A percentile compares a stretch with the other conserved stretches of the same genome.
phyloP scores from a whole-genome alignment of 225 moss, liverwort and hornwort species.

The Asterella californica region DNA sequence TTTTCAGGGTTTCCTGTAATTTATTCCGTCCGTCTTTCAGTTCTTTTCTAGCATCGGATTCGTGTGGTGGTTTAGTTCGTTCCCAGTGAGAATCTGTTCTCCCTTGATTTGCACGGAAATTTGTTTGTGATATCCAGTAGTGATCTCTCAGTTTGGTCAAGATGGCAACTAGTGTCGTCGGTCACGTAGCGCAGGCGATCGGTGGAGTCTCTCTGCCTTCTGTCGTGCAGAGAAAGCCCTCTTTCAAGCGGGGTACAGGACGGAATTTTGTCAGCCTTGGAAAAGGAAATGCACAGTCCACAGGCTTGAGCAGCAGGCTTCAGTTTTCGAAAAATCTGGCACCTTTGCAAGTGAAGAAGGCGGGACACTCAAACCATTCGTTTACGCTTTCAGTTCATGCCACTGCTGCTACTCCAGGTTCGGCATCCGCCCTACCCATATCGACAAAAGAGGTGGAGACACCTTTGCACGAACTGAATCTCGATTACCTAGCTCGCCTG shows the following conservation, averaged over 20 bases:
- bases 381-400: slow-evolving; percentile 11
- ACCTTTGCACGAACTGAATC: background rate
- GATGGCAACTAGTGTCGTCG: too few relatives aligned
- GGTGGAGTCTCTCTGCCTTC: too few relatives aligned
- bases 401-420: background rate
- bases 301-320: slow-evolving; percentile 1
- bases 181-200: too few relatives aligned
- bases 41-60: too few relatives aligned
- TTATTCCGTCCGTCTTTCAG: too few relatives aligned
- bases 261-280: background rate
- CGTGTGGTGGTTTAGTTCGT: too few relatives aligned
- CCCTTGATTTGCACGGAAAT: too few relatives aligned
- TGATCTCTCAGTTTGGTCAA: too few relatives aligned
- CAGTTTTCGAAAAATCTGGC: slow-evolving; percentile 24
- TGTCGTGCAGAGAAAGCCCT: background rate
- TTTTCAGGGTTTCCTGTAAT: too few relatives aligned
- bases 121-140: too few relatives aligned
- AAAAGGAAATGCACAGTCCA: background rate
- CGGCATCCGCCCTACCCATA: background rate
- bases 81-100: too few relatives aligned
- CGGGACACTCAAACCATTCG: background rate
- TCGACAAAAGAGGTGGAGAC: background rate
- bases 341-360: slow-evolving; percentile 23
- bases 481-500: slow-evolving; percentile 5
- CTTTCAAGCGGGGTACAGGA: background rate